Base-by-base conservation (phyloP, 2,329 filamentous ascomycete genomes). In the Erysiphe pulchra region DNA sequence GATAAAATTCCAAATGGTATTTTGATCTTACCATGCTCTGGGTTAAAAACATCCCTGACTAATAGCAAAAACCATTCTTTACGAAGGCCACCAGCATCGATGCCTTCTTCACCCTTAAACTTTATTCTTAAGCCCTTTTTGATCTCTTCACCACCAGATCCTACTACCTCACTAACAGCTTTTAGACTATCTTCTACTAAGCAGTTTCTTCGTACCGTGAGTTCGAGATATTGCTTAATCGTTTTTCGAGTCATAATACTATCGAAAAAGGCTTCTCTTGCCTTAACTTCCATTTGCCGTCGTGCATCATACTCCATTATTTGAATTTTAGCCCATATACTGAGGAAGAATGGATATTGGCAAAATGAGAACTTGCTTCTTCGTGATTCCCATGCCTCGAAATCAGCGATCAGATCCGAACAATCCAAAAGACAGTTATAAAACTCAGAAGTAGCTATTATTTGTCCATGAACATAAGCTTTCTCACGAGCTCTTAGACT, bases 1-100 rank as follows among this genome's bases (percentile, higher is more conserved):
- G 37, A 18, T 34, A 12, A 37, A 12, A 40, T 42, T 30, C 10
- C 4, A 14, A 24, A 18, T 42, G 44, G 38, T 45, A 20, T 44
- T 32, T n/a, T 46, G 34, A 33, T 62, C 75, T 54, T 68, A 85
- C 81, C 83, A 63, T 92, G 80, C 52, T 86, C 75, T 3, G 84
- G 84, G 54, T 92, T 85, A 61, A 93, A 93, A 31, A 94, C 77
- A 57, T 94, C 86, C 52, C 85, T 70, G 43, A 90, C 77, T 18
- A 94, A 69, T 48, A 93, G 70, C 44, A 93, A 63, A 57, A 94
- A 94, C 86, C 86, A 94, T 62, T 94, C 86, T 60, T 94, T 94
- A 47, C 84, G 75, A 46, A 92, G 66, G 0, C 86, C 86, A 34
- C 86, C 86, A 4, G 80, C 84, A 62, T 94, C 86, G 44, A 93